Conservation (phyloP, 2,329 filamentous ascomycete species). For the Fusarium virguliforme region DNA sequence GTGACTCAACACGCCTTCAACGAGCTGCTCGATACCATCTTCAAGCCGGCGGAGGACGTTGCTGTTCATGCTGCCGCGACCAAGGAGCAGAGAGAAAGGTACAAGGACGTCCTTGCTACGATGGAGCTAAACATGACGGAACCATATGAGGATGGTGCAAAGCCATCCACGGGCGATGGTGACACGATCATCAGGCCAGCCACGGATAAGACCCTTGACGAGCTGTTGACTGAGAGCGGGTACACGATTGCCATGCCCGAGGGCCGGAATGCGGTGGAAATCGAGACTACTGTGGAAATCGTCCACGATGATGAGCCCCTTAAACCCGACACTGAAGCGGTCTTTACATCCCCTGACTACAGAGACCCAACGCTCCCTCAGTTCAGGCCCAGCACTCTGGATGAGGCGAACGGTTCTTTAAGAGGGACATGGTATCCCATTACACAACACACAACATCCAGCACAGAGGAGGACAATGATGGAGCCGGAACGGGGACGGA, state of each 20-base stretch:
- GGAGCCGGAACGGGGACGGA: conserved; percentile 36
- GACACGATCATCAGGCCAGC: conserved; percentile 36
- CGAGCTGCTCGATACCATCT: conserved; percentile 89
- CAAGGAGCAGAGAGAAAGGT: conserved; percentile 72
- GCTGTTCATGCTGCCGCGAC: conserved; percentile 79
- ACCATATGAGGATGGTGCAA: conserved; percentile 46
- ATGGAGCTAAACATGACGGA: conserved; percentile 53
- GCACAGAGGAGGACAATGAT: conserved; percentile 10
- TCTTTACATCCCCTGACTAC: conserved; percentile 41
- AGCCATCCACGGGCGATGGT: conserved; percentile 9
- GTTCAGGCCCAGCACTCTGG: conserved; percentile 72
- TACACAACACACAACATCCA: conserved; percentile 25
- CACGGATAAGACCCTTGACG: conserved; percentile 52
- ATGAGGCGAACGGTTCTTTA: conserved; percentile 38
- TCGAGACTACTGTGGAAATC: conserved; percentile 50
- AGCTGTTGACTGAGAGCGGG: conserved; percentile 62
- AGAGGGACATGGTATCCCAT: conserved; percentile 46
- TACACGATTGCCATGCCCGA: conserved; percentile 60
- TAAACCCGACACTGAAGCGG: conserved; percentile 40
- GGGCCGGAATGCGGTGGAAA: conserved; percentile 54
- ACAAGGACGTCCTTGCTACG: conserved; percentile 64
- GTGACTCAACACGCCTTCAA: conserved; percentile 93
- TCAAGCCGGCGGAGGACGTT: conserved; percentile 84
- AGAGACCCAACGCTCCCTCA: conserved; percentile 78
- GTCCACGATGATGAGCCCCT: conserved; percentile 45